Conservation (phyloP, 2,329 filamentous ascomycete genomes). For the Delphinella strobiligena region DNA sequence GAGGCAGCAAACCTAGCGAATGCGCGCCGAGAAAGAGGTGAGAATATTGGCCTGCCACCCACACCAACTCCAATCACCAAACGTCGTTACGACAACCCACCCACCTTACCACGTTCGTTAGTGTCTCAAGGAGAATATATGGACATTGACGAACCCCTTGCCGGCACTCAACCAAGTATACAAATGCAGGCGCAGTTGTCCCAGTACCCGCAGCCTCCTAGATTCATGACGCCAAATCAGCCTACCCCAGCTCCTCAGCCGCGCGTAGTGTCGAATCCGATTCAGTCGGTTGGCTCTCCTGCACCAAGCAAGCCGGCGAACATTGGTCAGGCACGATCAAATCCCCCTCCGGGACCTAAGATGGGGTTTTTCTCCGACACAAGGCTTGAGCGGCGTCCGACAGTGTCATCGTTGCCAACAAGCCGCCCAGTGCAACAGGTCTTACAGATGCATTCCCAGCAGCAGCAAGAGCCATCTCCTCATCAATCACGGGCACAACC, state of each 20-base stretch:
- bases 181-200: constrained; percentile 4
- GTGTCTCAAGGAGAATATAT: constrained; percentile 30
- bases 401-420: constrained; percentile 10
- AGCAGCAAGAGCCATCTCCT: constrained; percentile 12
- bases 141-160: constrained; percentile 26
- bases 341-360: constrained; percentile 18
- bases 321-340: constrained; percentile 6
- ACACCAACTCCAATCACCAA: constrained; percentile 36
- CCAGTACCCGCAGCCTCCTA: constrained; percentile 16
- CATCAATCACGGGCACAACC: constrained; percentile 1
- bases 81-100: constrained; percentile 33
- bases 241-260: constrained; percentile 18
- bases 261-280: constrained; percentile 13
- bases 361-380: constrained; percentile 20
- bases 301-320: constrained; percentile 15
- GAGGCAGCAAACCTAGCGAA: constrained; percentile 31
- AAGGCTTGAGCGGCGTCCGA: constrained; percentile 17
- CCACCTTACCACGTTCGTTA: constrained; percentile 27
- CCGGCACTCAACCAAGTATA: constrained; percentile 2
- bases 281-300: constrained; percentile 14
- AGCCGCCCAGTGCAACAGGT: constrained; percentile 7
- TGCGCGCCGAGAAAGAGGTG: constrained; percentile 28
- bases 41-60: constrained; percentile 35
- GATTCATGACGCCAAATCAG: constrained; percentile 19
- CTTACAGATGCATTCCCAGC: constrained; percentile 2